Conservation (phyloP, 306 rosid species). For the Cicer arietinum region DNA sequence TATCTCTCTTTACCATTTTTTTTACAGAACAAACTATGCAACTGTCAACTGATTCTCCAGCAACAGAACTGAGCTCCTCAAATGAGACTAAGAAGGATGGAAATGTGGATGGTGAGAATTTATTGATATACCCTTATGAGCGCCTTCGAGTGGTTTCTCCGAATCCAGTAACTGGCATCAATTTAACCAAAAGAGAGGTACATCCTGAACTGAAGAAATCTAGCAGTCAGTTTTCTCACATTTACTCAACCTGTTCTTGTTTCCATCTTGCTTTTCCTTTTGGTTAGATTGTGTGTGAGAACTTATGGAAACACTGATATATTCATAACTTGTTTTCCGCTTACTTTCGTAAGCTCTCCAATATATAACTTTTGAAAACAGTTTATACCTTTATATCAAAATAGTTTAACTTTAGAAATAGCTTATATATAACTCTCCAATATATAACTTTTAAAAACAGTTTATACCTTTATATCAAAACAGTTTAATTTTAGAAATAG, state of each 20-base stretch:
- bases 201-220: slow-evolving; percentile 37
- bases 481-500: too few species aligned
- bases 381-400: too few species aligned
- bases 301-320: too few species aligned
- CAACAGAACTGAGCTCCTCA: slow-evolving; percentile 44
- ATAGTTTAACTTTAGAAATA: too few species aligned
- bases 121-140: slow-evolving; percentile 67
- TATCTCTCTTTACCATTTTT: slow-evolving; percentile 17
- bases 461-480: too few species aligned
- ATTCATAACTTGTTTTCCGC: too few species aligned
- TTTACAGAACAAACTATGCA: slow-evolving; percentile 43
- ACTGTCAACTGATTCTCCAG: slow-evolving; percentile 50
- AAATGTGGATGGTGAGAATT: slow-evolving; percentile 45
- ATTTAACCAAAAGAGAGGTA: slow-evolving; percentile 90
- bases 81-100: slow-evolving; percentile 53
- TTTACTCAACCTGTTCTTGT: not conserved
- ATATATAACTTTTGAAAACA: too few species aligned
- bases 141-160: slow-evolving; percentile 65
- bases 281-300: too few species aligned
- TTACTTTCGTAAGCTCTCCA: too few species aligned
- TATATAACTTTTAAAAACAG: too few species aligned
- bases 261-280: too few species aligned
- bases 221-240: slow-evolving; percentile 10
- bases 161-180: slow-evolving; percentile 68
- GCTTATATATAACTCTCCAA: too few species aligned